Evolutionary conservation across 2,329 filamentous ascomycete genomes (phyloP).

Genomic region (Thyridium curvatum): DNA sequence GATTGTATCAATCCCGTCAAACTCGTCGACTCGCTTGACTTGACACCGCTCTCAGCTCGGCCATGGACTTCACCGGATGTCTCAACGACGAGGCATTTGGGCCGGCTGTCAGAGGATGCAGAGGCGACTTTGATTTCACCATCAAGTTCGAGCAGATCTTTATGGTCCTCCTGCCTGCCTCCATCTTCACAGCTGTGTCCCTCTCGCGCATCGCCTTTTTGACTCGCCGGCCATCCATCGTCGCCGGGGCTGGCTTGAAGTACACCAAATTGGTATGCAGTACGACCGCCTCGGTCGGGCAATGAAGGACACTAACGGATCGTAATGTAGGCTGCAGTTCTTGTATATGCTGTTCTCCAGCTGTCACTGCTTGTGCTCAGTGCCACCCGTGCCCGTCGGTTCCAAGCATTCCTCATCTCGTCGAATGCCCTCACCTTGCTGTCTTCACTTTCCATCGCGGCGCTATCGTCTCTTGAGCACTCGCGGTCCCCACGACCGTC

Average conservation of each 20-base stretch:
- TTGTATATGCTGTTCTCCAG: slow-evolving; percentile 20
- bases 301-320: background rate
- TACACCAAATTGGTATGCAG: slow-evolving; percentile 21
- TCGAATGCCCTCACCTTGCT: slow-evolving; percentile 14
- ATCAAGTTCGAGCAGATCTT: slow-evolving; percentile 41
- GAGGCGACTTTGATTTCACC: slow-evolving; percentile 44
- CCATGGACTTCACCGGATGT: slow-evolving; percentile 13
- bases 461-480: slow-evolving; percentile 23
- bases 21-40: no score
- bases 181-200: slow-evolving; percentile 28
- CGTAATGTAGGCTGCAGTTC: slow-evolving; percentile 14
- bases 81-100: slow-evolving; percentile 32
- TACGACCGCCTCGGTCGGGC: background rate
- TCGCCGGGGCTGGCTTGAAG: slow-evolving; percentile 26
- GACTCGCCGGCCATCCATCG: slow-evolving; percentile 20
- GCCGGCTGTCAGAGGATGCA: slow-evolving; percentile 36
- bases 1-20: no score
- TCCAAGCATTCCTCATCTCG: slow-evolving; percentile 12
- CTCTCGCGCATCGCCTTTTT: slow-evolving; percentile 25
- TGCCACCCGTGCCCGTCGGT: slow-evolving; percentile 9
- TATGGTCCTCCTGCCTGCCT: slow-evolving; percentile 34
- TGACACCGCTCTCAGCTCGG: no score
- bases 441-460: slow-evolving; percentile 19
- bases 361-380: slow-evolving; percentile 23
- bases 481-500: slow-evolving; percentile 30